A percentile compares a stretch with the other conserved stretches of the same genome.
phyloP scores from a whole-genome alignment of 768 basidiomycete species.

The Pisolithus marmoratus region DNA sequence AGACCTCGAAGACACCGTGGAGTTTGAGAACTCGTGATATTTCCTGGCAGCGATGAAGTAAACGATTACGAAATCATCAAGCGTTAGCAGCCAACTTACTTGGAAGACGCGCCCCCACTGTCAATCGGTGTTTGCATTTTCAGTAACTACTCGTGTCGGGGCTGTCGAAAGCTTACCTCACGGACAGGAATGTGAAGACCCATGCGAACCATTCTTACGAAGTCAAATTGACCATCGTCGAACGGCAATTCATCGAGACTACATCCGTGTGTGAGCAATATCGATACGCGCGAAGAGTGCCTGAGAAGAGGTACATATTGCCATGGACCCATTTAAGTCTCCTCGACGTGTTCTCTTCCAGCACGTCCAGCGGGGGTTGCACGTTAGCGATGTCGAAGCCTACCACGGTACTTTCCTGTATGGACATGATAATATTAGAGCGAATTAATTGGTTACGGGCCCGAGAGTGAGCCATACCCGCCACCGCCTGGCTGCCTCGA shows the following conservation, averaged over 20 bases:
- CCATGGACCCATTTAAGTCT: slow-evolving; percentile 64
- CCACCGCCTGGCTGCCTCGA: slow-evolving; percentile 66
- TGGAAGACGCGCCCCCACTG: slow-evolving; percentile 65
- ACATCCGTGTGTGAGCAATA: slow-evolving; percentile 2
- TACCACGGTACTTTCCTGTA: slow-evolving; percentile 46
- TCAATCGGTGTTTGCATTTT: slow-evolving; percentile 11
- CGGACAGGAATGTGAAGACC: slow-evolving; percentile 70
- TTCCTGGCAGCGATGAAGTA: slow-evolving; percentile 41
- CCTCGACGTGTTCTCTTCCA: slow-evolving; percentile 36
- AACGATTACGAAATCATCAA: slow-evolving; percentile 12
- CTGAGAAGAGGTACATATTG: slow-evolving; percentile 46
- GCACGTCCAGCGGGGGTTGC: slow-evolving; percentile 43
- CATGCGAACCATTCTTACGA: slow-evolving; percentile 57
- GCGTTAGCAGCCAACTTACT: slow-evolving; percentile 32
- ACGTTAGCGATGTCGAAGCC: slow-evolving; percentile 54
- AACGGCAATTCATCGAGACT: slow-evolving; percentile 68
- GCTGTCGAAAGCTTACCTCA: slow-evolving; percentile 38
- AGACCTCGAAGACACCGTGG: slow-evolving; percentile 60
- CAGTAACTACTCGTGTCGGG: slow-evolving; percentile 6
- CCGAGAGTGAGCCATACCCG: slow-evolving; percentile 31
- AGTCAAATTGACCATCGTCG: slow-evolving; percentile 50
- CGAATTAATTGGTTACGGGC: neutral
- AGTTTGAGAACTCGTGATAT: slow-evolving; percentile 59
- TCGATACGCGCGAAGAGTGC: neutral
- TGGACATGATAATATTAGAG: neutral